A percentile compares a stretch with the other conserved stretches of the same genome.
Evolutionary conservation across 1,284 basidiomycete species (phyloP).

Genomic region (Lignosus rhinocerotis): DNA sequence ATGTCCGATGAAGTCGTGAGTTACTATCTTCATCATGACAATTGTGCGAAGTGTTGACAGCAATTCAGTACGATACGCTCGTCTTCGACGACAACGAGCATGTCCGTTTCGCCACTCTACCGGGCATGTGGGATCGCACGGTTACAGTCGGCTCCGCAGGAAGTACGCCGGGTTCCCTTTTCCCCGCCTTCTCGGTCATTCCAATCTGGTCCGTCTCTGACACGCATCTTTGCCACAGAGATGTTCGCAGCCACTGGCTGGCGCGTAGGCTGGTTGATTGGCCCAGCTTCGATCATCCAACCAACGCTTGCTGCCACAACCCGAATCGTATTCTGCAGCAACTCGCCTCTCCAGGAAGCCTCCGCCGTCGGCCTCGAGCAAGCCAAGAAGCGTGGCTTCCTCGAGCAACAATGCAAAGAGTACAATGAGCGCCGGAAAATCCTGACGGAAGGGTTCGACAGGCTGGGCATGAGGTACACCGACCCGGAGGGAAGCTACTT

Average conservation of each 20-base stretch:
- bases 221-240: conserved; percentile 46
- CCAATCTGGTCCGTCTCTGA: conserved; percentile 1
- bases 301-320: conserved; percentile 91
- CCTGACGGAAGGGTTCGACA: conserved; percentile 79
- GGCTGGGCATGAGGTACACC: conserved; percentile 85
- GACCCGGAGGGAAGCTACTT: conserved; percentile 91
- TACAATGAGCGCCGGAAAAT: conserved; percentile 83
- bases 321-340: conserved; percentile 93
- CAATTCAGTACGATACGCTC: conserved; percentile 85
- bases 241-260: conserved; percentile 98
- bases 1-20: conserved; percentile 95
- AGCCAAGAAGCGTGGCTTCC: conserved; percentile 75
- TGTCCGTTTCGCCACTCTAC: conserved; percentile 87
- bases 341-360: conserved; percentile 91
- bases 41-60: conserved; percentile 2
- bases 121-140: conserved; percentile 98
- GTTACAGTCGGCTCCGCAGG: conserved; percentile 83
- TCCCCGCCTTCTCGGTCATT: neutral
- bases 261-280: conserved; percentile 97
- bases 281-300: conserved; percentile 78
- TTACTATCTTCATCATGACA: conserved; percentile 10
- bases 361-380: conserved; percentile 85
- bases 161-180: conserved; percentile 46
- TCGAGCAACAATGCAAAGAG: conserved; percentile 75
- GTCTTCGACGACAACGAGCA: conserved; percentile 90